phyloP scores from a whole-genome alignment of 768 basidiomycete genomes.

The Lyophyllum decastes region DNA sequence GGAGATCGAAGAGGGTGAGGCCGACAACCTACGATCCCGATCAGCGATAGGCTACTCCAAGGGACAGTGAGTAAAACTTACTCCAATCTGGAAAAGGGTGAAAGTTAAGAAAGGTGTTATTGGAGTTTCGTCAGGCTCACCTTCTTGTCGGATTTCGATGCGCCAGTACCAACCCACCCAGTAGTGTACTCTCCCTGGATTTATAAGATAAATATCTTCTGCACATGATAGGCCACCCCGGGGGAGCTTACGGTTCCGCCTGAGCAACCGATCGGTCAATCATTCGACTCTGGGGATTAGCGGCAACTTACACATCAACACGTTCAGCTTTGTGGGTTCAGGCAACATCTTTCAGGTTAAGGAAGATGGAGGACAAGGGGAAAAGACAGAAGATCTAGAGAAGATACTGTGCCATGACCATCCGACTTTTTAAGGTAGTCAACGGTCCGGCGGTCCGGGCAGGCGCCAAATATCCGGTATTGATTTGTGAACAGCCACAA shows the following conservation, averaged over 20 bases:
- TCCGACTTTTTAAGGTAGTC: conserved; percentile 1
- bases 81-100: conserved; percentile 58
- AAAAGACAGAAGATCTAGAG: conserved; percentile 3
- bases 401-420: not conserved
- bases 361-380: not conserved
- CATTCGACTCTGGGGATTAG: not conserved
- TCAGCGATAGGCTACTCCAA: conserved; percentile 10
- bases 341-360: conserved; percentile 36
- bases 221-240: too few relatives aligned
- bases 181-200: conserved; percentile 87
- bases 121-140: conserved; percentile 34
- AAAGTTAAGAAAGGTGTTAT: not conserved
- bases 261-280: conserved; percentile 18
- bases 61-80: conserved; percentile 33
- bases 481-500: conserved; percentile 16
- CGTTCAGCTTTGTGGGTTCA: conserved; percentile 56
- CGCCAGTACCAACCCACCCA: conserved; percentile 91
- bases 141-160: conserved; percentile 94
- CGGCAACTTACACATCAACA: conserved; percentile 70
- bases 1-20: conserved; percentile 86
- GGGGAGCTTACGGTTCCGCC: conserved; percentile 38
- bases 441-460: conserved; percentile 17
- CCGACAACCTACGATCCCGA: conserved; percentile 69
- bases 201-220: not conserved
- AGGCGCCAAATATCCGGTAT: not conserved